Percentiles rank a stretch among this genome's conserved stretches.
Evolutionary conservation across 148 eudicot genomes (phyloP).

Genomic region (Beta vulgaris): DNA sequence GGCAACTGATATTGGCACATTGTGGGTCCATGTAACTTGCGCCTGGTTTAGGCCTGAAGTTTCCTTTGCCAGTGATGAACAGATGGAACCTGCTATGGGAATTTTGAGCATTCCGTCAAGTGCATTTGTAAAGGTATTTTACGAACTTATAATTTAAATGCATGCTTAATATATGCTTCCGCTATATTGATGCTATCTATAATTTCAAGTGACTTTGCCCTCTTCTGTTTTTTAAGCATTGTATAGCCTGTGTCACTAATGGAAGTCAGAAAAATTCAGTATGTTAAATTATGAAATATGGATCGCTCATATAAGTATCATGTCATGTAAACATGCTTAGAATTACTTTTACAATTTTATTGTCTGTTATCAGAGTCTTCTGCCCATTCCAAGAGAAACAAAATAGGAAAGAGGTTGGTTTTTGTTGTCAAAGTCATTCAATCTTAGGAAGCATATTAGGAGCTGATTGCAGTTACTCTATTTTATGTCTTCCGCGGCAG

Average conservation of each 20-base stretch:
- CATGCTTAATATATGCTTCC: background rate
- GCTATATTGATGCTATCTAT: background rate
- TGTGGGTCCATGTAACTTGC: constrained; percentile 98
- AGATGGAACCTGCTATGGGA: constrained; percentile 99
- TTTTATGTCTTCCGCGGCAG: background rate
- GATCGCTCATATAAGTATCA: background rate
- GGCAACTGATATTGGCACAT: constrained; percentile 81
- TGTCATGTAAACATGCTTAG: background rate
- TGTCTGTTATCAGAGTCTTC: background rate
- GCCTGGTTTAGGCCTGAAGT: constrained; percentile 99
- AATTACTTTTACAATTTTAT: background rate
- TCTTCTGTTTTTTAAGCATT: background rate
- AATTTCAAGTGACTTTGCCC: background rate
- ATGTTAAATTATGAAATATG: background rate
- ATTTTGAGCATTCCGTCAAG: constrained; percentile 92
- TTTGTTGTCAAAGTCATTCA: background rate
- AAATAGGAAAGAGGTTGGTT: background rate
- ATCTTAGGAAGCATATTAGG: background rate
- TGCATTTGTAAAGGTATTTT: constrained; percentile 80
- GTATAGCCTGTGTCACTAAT: background rate
- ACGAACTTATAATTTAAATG: background rate
- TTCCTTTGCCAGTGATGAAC: constrained; percentile 86
- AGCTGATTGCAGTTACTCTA: background rate
- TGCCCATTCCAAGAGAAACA: background rate
- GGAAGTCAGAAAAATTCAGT: background rate